Base-by-base conservation (phyloP, 2,329 filamentous ascomycete species). In the Colletotrichum tanaceti region DNA sequence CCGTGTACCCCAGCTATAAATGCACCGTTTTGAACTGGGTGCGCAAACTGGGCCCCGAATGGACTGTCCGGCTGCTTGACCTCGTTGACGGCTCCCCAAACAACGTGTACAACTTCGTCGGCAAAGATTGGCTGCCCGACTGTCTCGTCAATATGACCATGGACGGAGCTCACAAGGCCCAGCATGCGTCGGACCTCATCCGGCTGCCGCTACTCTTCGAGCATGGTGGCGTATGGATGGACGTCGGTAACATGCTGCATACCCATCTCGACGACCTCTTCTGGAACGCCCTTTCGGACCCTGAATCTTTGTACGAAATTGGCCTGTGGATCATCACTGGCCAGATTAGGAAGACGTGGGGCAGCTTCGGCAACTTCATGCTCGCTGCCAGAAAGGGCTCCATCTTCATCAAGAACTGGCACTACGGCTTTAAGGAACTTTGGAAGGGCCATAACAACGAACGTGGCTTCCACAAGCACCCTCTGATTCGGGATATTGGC, bases 171-270 rank as follows among this genome's bases (percentile, higher is more conserved):
- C 43, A 46, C 43, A 46, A 46, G 18, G 79, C 80, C 0, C 82
- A 80, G 9, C 81, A 84, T 68, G 76, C 77, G 2, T 78, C 79
- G 0, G 82, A 84, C 57, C 76, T 84, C 10, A 73, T 83, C n/a
- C 78, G 83, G 4, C 75, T 82, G 2, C 75, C 79, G 1, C 71
- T 78, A 14, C 68, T 80, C 4, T 77, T 74, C 57, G 65, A 75
- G 43, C 71, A 78, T 41, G 79, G 79, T 22, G 79, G 79, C 10
- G 76, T 80, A 13, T 80, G 76, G 73, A 78, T 81, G 75, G 79
- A 81, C 16, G 77, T 78, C 18, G 79, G 79, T 0, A 79, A 75
- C 43, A 75, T 79, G 71, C 73, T 79, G 14, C 75, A 20, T 73
- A 77, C 68, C 11, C 67, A 70, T 43, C 73, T 80, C 11, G 79